Percentiles rank a stretch among this genome's conserved stretches.
phyloP scores from a whole-genome alignment of 2,329 filamentous ascomycete species.

The Epichloe brachyelytri region DNA sequence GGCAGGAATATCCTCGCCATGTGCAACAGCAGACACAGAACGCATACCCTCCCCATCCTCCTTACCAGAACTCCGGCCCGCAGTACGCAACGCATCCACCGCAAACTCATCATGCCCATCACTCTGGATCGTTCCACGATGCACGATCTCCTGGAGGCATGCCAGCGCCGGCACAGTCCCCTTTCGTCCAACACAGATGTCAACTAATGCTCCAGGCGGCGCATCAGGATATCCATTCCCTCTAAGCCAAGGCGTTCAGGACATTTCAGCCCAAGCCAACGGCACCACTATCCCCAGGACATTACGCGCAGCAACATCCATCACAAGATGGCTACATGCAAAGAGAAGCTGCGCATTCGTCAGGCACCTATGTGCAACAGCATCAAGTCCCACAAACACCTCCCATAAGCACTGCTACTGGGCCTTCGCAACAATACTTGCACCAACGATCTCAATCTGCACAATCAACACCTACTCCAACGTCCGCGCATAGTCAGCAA shows the following conservation, averaged over 20 bases:
- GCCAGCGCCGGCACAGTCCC: constrained; percentile 25
- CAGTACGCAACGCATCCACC: constrained; percentile 31
- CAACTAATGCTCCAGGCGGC: constrained; percentile 24
- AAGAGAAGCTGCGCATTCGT: constrained; percentile 20
- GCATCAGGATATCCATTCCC: constrained; percentile 39
- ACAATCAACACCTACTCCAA: constrained; percentile 48
- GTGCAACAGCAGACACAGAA: constrained; percentile 18
- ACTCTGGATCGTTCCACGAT: constrained; percentile 31
- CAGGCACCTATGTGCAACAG: constrained; percentile 29
- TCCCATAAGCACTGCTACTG: constrained; percentile 31
- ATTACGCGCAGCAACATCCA: constrained; percentile 25
- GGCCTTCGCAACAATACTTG: constrained; percentile 20
- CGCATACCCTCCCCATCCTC: constrained; percentile 25
- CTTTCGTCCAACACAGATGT: constrained; percentile 36
- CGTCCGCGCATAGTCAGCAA: constrained; percentile 46
- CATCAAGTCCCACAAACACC: constrained; percentile 35
- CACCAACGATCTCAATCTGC: constrained; percentile 43
- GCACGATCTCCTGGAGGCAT: constrained; percentile 33
- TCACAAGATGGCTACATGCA: constrained; percentile 34
- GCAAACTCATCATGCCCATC: constrained; percentile 26
- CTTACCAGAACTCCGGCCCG: constrained; percentile 23
- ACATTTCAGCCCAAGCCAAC: constrained; percentile 37
- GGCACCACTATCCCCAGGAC: constrained; percentile 36
- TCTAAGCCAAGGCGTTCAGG: constrained; percentile 26
- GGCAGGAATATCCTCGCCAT: constrained; percentile 30